phyloP scores from a whole-genome alignment of 2,329 filamentous ascomycete species.

The Colletotrichum tamarilloi region DNA sequence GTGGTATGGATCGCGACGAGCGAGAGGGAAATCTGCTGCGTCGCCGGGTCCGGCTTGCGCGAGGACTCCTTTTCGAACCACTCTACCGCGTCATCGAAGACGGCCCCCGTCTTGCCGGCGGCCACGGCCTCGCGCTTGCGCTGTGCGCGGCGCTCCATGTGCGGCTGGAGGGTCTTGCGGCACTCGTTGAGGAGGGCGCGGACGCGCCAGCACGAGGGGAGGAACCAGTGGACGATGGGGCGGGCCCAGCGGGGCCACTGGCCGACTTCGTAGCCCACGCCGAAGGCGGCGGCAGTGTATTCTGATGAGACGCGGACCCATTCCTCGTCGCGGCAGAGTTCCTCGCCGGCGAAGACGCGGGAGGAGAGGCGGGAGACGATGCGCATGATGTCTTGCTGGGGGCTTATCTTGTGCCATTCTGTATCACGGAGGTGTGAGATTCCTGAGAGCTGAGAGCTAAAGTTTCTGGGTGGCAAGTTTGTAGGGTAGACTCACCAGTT shows the following conservation, averaged over 20 bases:
- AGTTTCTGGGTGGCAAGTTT: accelerated
- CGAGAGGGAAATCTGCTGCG: constrained; percentile 36
- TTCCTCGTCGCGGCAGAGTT: constrained; percentile 26
- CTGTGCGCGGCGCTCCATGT: constrained; percentile 27
- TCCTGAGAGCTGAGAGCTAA: background rate
- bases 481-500: background rate
- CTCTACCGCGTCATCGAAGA: constrained; percentile 38
- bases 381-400: constrained; percentile 11
- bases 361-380: constrained; percentile 37
- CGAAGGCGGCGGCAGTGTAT: constrained; percentile 22
- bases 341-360: constrained; percentile 37
- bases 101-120: constrained; percentile 1
- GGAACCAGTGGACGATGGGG: constrained; percentile 36
- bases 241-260: constrained; percentile 35
- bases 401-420: constrained; percentile 35
- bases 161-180: constrained; percentile 30
- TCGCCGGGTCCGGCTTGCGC: constrained; percentile 25
- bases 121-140: constrained; percentile 22
- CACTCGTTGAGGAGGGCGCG: constrained; percentile 16
- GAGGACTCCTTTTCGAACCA: constrained; percentile 33
- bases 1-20: constrained; percentile 41
- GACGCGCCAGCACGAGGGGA: constrained; percentile 34
- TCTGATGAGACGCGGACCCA: constrained; percentile 34
- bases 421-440: background rate
- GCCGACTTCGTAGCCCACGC: constrained; percentile 13